Base-by-base conservation (phyloP, 257 asterid species). In the Rauvolfia tetraphylla region DNA sequence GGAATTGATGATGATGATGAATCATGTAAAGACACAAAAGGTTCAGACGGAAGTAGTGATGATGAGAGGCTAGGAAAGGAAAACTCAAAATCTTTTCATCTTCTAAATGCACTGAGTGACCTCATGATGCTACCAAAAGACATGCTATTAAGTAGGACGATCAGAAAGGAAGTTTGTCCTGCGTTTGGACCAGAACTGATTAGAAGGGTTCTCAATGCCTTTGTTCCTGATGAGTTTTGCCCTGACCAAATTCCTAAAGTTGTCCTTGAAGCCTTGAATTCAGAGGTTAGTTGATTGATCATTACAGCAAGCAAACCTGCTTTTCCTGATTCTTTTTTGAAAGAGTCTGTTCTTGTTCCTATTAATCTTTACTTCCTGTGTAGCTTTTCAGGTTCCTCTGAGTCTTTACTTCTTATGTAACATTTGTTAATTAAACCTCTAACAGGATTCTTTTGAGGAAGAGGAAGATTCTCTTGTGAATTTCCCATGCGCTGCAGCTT, bases 41-140 rank as follows among this genome's bases (percentile, higher is more conserved):
- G 66, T 59, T 15, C 68, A 22, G 82, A 81, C 74, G 68, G 74
- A 68, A 79, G 14, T 62, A 86, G 79, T 59, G 88, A 87, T 39
- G 87, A 82, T 36, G 84, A 79, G 81, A 81, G 72, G 61, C 73
- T 77, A 48, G 80, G 66, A 71, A 38, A 54, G 17, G 90, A 88
- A 65, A 72, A 86, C 44, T 81, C 94, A 2, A 89, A 89, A 82
- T 77, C 89, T 68, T 93, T 93, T 78, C 81, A 76, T 84, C 97
- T 91, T 75, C 92, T 93, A 74, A 89, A 88, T 77, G 91, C 93
- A 49, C 79, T 93, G 85, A 91, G 98, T 84, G 96, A 93, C 81
- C 96, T 93, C 15, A 89, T 93, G 97, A 93, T 93, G 98, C 97
- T 93, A 70, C 98, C 98, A 12, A 93, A 93, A 86, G 98, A 93